phyloP scores from a whole-genome alignment of 108 stramenopile species.

The Pseudonitzschia delicatissima region DNA sequence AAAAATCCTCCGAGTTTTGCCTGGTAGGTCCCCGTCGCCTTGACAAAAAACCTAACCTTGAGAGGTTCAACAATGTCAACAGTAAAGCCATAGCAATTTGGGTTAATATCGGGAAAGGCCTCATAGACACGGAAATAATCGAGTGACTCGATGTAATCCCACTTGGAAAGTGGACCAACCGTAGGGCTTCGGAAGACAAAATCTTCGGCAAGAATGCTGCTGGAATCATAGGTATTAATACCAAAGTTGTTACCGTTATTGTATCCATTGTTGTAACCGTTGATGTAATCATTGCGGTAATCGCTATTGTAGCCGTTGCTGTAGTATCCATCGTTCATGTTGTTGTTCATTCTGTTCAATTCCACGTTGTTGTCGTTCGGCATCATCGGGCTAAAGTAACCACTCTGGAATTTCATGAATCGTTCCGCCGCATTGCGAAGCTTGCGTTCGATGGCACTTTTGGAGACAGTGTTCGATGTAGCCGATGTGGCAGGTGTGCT shows the following conservation, averaged over 20 bases:
- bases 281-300: no score
- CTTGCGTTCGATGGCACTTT: background rate
- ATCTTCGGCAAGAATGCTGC: conserved; percentile 32
- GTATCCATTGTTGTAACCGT: background rate
- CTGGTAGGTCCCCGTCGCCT: conserved; percentile 33
- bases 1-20: conserved; percentile 18
- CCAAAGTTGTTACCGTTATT: background rate
- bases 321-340: background rate
- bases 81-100: conserved; percentile 52
- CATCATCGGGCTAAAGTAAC: conserved; percentile 7
- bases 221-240: background rate
- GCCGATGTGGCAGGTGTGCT: background rate
- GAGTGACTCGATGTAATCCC: conserved; percentile 39
- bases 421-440: conserved; percentile 1
- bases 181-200: conserved; percentile 61
- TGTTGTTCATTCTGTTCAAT: background rate
- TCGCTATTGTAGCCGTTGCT: no score
- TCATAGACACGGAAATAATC: conserved; percentile 30
- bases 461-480: background rate
- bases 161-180: conserved; percentile 55
- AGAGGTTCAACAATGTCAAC: conserved; percentile 49
- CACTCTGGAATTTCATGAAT: conserved; percentile 10
- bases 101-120: conserved; percentile 50
- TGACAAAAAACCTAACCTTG: conserved; percentile 48
- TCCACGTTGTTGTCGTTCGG: conserved; percentile 3